These are phyloP conservation scores for Xylaria sp. DNA, from an alignment of 2,329 filamentous ascomycete species.

Conservation along the genomic window DNA sequence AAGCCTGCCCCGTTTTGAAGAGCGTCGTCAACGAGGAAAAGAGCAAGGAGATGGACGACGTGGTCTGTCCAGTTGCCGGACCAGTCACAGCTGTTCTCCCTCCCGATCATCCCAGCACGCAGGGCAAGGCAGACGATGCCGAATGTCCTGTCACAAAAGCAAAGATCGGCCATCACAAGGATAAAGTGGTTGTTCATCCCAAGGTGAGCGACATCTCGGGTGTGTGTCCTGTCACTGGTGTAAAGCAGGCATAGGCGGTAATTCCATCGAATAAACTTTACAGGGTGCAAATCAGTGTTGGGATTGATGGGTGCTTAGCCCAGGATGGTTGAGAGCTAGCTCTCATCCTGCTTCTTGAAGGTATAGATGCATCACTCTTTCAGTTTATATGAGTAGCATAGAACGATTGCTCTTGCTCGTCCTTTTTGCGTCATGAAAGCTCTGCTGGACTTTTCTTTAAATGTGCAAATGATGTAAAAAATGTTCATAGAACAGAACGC, in stretches of 20 bases:
- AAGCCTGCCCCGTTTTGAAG: constrained; percentile 53
- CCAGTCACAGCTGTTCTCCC: constrained; percentile 57
- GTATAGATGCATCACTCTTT: not conserved
- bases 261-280: not conserved
- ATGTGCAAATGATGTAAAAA: not conserved
- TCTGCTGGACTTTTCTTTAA: not conserved
- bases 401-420: not conserved
- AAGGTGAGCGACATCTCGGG: constrained; percentile 48
- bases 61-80: constrained; percentile 56
- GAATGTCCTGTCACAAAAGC: constrained; percentile 58
- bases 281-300: constrained; percentile 10
- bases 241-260: constrained; percentile 36
- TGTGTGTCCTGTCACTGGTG: constrained; percentile 55
- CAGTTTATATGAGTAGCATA: not conserved
- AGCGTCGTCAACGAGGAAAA: constrained; percentile 52
- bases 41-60: constrained; percentile 56
- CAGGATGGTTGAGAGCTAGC: not conserved
- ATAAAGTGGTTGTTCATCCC: constrained; percentile 53
- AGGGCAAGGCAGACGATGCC: constrained; percentile 44
- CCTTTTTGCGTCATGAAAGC: not conserved
- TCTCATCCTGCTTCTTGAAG: not conserved
- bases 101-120: constrained; percentile 54
- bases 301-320: not conserved
- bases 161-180: constrained; percentile 56
- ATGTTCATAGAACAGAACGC: not conserved